A percentile compares a stretch with the other conserved stretches of the same genome.
phyloP scores from a whole-genome alignment of 495 filamentous ascomycete genomes.

The Parathielavia hyrcaniae region DNA sequence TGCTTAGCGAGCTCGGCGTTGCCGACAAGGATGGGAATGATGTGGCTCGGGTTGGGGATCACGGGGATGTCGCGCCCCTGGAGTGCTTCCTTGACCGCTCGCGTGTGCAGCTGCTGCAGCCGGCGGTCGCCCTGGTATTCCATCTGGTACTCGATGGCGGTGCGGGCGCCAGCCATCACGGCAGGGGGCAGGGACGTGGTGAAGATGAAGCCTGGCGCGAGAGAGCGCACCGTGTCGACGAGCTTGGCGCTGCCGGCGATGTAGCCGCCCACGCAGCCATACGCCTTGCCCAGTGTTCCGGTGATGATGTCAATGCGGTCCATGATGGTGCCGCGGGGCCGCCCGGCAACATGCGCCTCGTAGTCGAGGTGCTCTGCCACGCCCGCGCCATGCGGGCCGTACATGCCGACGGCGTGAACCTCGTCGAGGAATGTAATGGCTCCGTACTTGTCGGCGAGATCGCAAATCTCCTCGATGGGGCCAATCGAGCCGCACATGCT shows the following conservation, averaged over 20 bases:
- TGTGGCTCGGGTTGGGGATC: slow-evolving; percentile 95
- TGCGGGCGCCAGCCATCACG: slow-evolving; percentile 88
- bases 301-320: slow-evolving; percentile 97
- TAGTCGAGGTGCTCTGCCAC: slow-evolving; percentile 97
- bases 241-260: slow-evolving; percentile 85
- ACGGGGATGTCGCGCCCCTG: slow-evolving; percentile 82
- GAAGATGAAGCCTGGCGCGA: slow-evolving; percentile 98
- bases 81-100: slow-evolving; percentile 77
- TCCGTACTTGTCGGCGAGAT: slow-evolving; percentile 94
- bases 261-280: slow-evolving; percentile 95
- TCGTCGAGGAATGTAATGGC: slow-evolving; percentile 96
- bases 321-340: slow-evolving; percentile 79
- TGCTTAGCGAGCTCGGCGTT: slow-evolving; percentile 89
- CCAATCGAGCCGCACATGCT: slow-evolving; percentile 98
- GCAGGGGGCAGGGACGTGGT: slow-evolving; percentile 93
- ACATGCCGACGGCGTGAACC: slow-evolving; percentile 98
- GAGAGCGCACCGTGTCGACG: slow-evolving; percentile 91
- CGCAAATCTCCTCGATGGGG: slow-evolving; percentile 90
- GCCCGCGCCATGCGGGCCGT: slow-evolving; percentile 90
- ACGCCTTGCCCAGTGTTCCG: slow-evolving; percentile 93
- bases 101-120: slow-evolving; percentile 92
- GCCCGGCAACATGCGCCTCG: slow-evolving; percentile 62
- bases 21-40: slow-evolving; percentile 88
- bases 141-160: slow-evolving; percentile 91
- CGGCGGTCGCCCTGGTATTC: slow-evolving; percentile 71